Evolutionary conservation across 306 rosid species (phyloP).

Genomic region (Cucurbita argyrosperma): DNA sequence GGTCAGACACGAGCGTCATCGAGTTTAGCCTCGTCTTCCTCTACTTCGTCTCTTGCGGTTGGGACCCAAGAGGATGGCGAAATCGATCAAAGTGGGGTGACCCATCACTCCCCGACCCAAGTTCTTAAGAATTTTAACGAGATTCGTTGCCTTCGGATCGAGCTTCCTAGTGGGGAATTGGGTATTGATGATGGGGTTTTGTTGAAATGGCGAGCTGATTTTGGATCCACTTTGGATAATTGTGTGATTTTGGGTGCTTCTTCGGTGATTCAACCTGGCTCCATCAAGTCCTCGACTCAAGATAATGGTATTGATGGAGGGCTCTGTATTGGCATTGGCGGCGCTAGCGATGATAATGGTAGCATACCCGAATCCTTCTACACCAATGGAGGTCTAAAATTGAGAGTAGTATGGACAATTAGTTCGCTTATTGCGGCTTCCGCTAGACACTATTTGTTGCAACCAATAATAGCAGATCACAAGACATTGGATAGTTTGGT

Average conservation of each 20-base stretch:
- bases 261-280: conserved; percentile 29
- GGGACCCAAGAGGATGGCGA: conserved; percentile 40
- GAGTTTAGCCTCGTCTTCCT: conserved; percentile 8
- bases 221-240: conserved; percentile 82
- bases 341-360: conserved; percentile 49
- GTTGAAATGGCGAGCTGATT: conserved; percentile 90
- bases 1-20: conserved; percentile 37
- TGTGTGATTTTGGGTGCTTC: conserved; percentile 92
- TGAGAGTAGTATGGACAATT: conserved; percentile 93
- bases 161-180: conserved; percentile 87
- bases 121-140: conserved; percentile 84
- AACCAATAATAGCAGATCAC: conserved; percentile 84
- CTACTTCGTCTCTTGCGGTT: conserved; percentile 36
- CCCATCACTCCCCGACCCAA: conserved; percentile 96
- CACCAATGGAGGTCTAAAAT: conserved; percentile 77
- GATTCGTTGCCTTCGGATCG: conserved; percentile 84
- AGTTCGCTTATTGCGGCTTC: conserved; percentile 95
- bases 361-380: conserved; percentile 93
- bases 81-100: conserved; percentile 51
- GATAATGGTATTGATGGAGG: conserved; percentile 17
- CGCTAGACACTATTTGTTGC: conserved; percentile 80
- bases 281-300: conserved; percentile 13
- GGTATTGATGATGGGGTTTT: conserved; percentile 92
- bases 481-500: conserved; percentile 66
- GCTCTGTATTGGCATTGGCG: conserved; percentile 1